phyloP scores from a whole-genome alignment of 2,329 filamentous ascomycete species.

The Fusarium begoniae region DNA sequence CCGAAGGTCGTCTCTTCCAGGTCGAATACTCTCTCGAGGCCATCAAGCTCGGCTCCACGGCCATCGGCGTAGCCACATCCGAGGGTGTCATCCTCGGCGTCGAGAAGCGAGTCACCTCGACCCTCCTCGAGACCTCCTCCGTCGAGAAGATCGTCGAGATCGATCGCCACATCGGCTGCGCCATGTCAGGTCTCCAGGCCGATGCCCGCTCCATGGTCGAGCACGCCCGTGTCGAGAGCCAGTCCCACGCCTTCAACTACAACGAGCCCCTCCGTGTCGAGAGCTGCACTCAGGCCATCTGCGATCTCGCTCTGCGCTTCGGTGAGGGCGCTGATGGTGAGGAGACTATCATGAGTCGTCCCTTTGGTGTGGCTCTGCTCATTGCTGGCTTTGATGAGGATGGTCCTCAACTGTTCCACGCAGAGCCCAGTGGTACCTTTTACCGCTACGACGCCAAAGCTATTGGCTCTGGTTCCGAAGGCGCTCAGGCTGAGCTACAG shows the following conservation, averaged over 20 bases:
- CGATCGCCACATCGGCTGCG: conserved; percentile 97
- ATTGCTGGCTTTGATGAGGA: conserved; percentile 98
- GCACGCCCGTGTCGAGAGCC: conserved; percentile 96
- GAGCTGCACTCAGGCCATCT: conserved; percentile 98
- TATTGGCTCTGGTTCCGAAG: conserved; percentile 96
- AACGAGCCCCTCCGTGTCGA: conserved; percentile 94
- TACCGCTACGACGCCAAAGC: conserved; percentile 99
- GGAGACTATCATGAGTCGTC: conserved; percentile 98
- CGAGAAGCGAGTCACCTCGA: conserved; percentile 98
- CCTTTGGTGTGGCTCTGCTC: conserved; percentile 94
- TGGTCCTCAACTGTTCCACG: conserved; percentile 95
- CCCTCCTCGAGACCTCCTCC: conserved; percentile 94
- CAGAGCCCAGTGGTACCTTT: conserved; percentile 97
- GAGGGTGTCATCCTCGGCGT: conserved; percentile 96
- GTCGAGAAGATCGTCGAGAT: conserved; percentile 99
- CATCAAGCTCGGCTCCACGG: conserved; percentile 98
- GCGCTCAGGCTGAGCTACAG: conserved; percentile 96
- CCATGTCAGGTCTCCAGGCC: conserved; percentile 97
- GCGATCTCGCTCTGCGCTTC: conserved; percentile 93
- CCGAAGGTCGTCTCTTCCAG: conserved; percentile 99
- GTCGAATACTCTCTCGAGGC: conserved; percentile 99
- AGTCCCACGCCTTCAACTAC: conserved; percentile 98
- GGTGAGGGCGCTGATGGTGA: conserved; percentile 97
- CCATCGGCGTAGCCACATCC: conserved; percentile 95
- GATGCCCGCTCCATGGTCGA: conserved; percentile 98